A percentile compares a stretch with the other conserved stretches of the same genome.
phyloP scores from a whole-genome alignment of 2,329 filamentous ascomycete genomes.

The Hirsutella rhossiliensis region DNA sequence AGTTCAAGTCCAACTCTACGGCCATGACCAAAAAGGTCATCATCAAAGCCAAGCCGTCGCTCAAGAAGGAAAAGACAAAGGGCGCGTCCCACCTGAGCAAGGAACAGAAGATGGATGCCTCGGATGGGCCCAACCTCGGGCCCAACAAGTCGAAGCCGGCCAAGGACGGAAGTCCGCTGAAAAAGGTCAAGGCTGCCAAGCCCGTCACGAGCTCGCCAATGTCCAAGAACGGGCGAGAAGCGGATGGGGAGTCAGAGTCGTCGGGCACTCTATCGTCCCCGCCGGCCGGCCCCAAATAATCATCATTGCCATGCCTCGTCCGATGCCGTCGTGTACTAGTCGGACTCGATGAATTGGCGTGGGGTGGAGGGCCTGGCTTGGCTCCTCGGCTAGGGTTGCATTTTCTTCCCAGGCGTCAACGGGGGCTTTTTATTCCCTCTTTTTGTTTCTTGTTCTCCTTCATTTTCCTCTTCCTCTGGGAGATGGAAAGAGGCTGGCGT shows the following conservation, averaged over 20 bases:
- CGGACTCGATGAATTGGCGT: too few species aligned
- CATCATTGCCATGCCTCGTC: background rate
- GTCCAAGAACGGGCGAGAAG: conserved; percentile 35
- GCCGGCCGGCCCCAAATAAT: conserved; percentile 15
- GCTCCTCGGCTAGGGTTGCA: too few species aligned
- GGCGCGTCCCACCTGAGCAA: conserved; percentile 35
- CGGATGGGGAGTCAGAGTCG: conserved; percentile 42
- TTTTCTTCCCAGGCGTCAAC: too few species aligned
- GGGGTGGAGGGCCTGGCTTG: too few species aligned
- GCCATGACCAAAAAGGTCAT: conserved; percentile 39
- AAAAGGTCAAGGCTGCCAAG: conserved; percentile 33
- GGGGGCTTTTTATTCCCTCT: too few species aligned
- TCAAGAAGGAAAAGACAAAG: conserved; percentile 46
- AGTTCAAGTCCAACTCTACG: conserved; percentile 30
- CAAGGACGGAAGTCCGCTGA: conserved; percentile 26
- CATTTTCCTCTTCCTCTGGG: too few species aligned
- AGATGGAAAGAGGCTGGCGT: too few species aligned
- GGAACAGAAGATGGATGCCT: conserved; percentile 29
- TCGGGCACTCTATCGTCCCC: conserved; percentile 45
- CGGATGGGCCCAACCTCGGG: conserved; percentile 9
- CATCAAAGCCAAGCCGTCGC: conserved; percentile 36
- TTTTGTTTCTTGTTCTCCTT: too few species aligned
- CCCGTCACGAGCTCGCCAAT: conserved; percentile 35
- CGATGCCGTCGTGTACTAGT: too few species aligned
- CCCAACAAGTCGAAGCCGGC: conserved; percentile 17